Base-by-base conservation (phyloP, 306 rosid genomes). In the Begonia masoniana region DNA sequence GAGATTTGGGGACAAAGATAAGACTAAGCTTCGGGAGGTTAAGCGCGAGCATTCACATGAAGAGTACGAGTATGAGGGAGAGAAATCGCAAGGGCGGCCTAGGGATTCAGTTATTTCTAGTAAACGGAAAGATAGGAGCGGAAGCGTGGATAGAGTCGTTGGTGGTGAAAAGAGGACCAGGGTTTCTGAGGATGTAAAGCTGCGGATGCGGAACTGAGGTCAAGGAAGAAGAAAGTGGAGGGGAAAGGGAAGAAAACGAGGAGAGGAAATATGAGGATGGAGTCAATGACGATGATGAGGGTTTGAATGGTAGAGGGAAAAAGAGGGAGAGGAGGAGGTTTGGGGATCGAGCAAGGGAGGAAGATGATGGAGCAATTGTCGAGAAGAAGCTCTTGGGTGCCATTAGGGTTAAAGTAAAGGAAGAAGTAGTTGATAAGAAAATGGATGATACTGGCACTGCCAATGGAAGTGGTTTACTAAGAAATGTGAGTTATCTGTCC, bases 41-140 rank as follows among this genome's bases (percentile, higher is more conserved):
- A 77, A 67, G 62, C 69, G 56, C 21, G 77, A 52, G 26, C 62
- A 45, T 4, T 51, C 49, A 13, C 67, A 58, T 6, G 60, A 69
- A 10, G 79, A 60, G 53, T 53, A 62, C 36, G 58, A 67, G 12
- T 58, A 26, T 52, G 57, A 15, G 23, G 54, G 35, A 43, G 73
- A 72, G 56, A 56, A 43, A 17, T 57, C 59, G 15, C 46, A 41
- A 8, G 65, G 52, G 65, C 51, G 26, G 15, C 39, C 24, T 21
- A 39, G 26, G 11, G 55, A 64, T 71, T 58, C 82, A 0, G 51
- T 60, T 19, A 70, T 72, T 58, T 64, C 78, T 55, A 73, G 66
- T 21, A 89, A 89, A 78, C 75, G 97, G 74, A 85, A 89, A 65
- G 94, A 76, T 52, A 80, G 95, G 69, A 87, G 75, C 12, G 71